Percentiles rank a stretch among this genome's conserved stretches.
phyloP scores from a whole-genome alignment of 805 yeast genomes.

The Teunomyces stri region DNA sequence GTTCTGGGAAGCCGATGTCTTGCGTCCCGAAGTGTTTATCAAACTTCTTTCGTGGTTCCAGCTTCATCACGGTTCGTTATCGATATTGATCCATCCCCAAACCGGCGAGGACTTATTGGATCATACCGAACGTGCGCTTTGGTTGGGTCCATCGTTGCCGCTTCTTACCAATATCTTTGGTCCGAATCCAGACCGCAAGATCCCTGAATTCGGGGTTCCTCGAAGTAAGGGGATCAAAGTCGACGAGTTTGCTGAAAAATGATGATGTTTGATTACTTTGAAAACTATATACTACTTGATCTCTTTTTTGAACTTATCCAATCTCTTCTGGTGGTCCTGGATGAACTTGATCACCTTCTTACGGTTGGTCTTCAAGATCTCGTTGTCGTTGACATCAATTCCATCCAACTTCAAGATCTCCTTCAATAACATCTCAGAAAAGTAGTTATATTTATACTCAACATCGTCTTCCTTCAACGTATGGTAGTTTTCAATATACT shows the following conservation, averaged over 20 bases:
- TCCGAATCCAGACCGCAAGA: slow-evolving; percentile 7
- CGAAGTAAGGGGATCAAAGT: slow-evolving; percentile 14
- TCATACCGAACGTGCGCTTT: slow-evolving; percentile 27
- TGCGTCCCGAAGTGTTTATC: slow-evolving; percentile 27
- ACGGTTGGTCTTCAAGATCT: slow-evolving; percentile 53
- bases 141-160: slow-evolving; percentile 27
- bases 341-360: slow-evolving; percentile 58
- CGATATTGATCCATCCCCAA: slow-evolving; percentile 34
- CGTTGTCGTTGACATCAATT: slow-evolving; percentile 53
- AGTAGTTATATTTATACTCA: slow-evolving; percentile 53
- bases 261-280: neutral
- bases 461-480: slow-evolving; percentile 28
- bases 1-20: slow-evolving; percentile 36
- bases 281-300: neutral
- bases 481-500: slow-evolving; percentile 27
- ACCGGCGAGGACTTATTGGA: slow-evolving; percentile 28
- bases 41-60: slow-evolving; percentile 30
- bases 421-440: slow-evolving; percentile 66
- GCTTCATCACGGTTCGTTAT: slow-evolving; percentile 26
- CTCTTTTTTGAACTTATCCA: slow-evolving; percentile 48
- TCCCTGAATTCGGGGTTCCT: slow-evolving; percentile 28
- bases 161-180: slow-evolving; percentile 14
- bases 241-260: slow-evolving; percentile 10
- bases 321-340: slow-evolving; percentile 55
- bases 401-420: slow-evolving; percentile 65